A percentile compares a stretch with the other conserved stretches of the same genome.
Conservation (phyloP, 164 flowering plant species). For the Hamamelis virginiana region DNA sequence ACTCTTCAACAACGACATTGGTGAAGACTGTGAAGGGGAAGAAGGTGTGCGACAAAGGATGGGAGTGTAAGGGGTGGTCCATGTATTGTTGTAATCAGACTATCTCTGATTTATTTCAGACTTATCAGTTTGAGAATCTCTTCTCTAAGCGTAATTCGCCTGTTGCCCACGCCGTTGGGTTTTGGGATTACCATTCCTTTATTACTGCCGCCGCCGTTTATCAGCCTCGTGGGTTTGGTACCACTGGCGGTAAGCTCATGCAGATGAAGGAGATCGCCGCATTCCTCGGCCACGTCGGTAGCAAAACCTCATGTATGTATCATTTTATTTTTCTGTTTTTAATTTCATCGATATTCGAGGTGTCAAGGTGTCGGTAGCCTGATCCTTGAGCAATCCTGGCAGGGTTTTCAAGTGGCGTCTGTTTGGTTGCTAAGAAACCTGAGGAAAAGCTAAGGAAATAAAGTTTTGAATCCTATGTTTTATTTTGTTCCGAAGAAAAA, state of each 20-base stretch:
- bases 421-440: not conserved
- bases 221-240: constrained; percentile 84
- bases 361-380: too few relatives aligned
- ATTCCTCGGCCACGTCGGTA: constrained; percentile 85
- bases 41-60: constrained; percentile 59
- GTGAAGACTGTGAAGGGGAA: constrained; percentile 52
- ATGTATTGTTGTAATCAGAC: constrained; percentile 75
- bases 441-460: too few relatives aligned
- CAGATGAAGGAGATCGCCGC: constrained; percentile 90
- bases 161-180: constrained; percentile 78
- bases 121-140: constrained; percentile 79
- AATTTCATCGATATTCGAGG: too few relatives aligned
- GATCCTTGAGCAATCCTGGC: too few relatives aligned
- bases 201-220: constrained; percentile 57
- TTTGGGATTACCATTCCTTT: constrained; percentile 83
- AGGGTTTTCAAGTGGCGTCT: too few relatives aligned
- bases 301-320: constrained; percentile 70
- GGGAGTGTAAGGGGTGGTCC: constrained; percentile 67
- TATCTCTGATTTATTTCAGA: constrained; percentile 67
- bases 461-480: too few relatives aligned
- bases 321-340: not conserved
- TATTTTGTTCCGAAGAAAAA: too few relatives aligned
- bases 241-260: constrained; percentile 71
- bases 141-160: constrained; percentile 86
- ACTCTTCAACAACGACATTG: constrained; percentile 12